phyloP scores from a whole-genome alignment of 163 green algal genomes.

The Smithsoniella earleae region DNA sequence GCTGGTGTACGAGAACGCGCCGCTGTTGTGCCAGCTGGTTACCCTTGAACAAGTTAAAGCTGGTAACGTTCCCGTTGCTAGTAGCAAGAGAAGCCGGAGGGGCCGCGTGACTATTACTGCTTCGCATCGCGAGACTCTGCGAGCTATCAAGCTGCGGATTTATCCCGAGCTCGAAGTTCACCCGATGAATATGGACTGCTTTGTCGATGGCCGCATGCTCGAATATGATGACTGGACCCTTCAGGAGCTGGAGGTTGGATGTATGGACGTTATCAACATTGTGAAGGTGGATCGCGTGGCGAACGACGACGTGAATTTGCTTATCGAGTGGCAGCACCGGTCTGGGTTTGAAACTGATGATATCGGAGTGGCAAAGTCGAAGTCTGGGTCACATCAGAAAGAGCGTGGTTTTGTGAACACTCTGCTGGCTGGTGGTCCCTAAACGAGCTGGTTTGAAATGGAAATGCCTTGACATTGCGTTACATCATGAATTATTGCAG shows the following conservation, averaged over 20 bases:
- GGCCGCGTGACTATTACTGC: background rate
- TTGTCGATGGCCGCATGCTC: slow-evolving; percentile 2
- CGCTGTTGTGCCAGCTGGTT: slow-evolving; percentile 11
- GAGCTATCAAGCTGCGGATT: slow-evolving; percentile 14
- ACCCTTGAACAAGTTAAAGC: background rate
- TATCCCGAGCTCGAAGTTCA: slow-evolving; percentile 20
- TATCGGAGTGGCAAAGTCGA: background rate
- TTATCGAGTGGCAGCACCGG: background rate
- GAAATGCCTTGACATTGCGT: too few relatives aligned
- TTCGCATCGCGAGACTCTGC: background rate
- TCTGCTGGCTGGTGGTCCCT: slow-evolving; percentile 7
- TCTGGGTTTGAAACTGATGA: background rate
- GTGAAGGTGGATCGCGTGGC: background rate
- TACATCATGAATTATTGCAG: too few relatives aligned
- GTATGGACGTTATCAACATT: slow-evolving; percentile 1
- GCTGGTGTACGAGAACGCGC: slow-evolving; percentile 12
- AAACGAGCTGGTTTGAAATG: too few relatives aligned
- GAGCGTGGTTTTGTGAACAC: slow-evolving; percentile 26
- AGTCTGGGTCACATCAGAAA: background rate
- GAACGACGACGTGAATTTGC: background rate
- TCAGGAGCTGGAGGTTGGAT: background rate
- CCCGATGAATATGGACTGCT: slow-evolving; percentile 23
- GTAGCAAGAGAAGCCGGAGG: slow-evolving; percentile 2
- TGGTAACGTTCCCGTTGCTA: background rate
- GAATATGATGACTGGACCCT: background rate